Evolutionary conservation across 805 yeast genomes (phyloP).

Genomic region (Spathaspora hagerdaliae): DNA sequence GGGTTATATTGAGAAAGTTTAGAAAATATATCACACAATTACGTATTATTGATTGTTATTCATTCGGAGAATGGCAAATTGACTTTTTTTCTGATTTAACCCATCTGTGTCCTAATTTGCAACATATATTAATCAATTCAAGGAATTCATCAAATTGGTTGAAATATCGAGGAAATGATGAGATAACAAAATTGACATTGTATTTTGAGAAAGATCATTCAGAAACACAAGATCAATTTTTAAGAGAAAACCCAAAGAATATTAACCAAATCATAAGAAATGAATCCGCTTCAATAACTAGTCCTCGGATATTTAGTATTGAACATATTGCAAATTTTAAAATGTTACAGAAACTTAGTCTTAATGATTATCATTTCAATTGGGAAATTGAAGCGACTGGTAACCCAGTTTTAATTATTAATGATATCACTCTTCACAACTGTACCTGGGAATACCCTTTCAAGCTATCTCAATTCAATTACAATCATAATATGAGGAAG

Average conservation of each 20-base stretch:
- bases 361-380: constrained; percentile 41
- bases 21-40: constrained; percentile 16
- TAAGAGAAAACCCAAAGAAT: constrained; percentile 13
- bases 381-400: constrained; percentile 28
- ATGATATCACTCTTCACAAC: constrained; percentile 29
- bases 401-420: constrained; percentile 13
- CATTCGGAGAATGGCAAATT: constrained; percentile 35
- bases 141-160: constrained; percentile 39
- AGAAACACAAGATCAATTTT: constrained; percentile 11
- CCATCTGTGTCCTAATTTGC: constrained; percentile 18
- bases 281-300: neutral
- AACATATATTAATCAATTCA: constrained; percentile 24
- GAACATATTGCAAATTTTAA: constrained; percentile 39
- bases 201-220: constrained; percentile 19
- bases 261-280: constrained; percentile 7
- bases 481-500: constrained; percentile 15
- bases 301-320: constrained; percentile 36
- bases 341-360: constrained; percentile 25
- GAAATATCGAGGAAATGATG: constrained; percentile 24
- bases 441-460: constrained; percentile 62
- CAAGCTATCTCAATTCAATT: constrained; percentile 33
- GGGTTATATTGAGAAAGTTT: constrained; percentile 7
- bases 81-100: constrained; percentile 22
- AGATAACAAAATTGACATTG: constrained; percentile 19
- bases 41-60: constrained; percentile 25